These are phyloP conservation scores for Blastobotrys apis DNA, from an alignment of 1,139 yeast genomes.

Conservation along the genomic window DNA sequence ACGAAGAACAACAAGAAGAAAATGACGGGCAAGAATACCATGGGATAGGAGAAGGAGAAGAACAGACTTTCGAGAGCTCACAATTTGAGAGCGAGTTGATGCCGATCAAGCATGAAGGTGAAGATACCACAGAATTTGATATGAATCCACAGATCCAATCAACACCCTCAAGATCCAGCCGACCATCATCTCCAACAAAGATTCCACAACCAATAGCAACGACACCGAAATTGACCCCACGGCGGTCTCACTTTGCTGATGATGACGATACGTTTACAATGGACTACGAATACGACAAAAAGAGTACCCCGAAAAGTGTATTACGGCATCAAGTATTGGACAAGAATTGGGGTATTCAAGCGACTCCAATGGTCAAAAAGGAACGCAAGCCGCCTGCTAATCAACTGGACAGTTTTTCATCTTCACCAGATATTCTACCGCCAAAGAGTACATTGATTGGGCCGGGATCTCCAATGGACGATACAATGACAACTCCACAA, in stretches of 20 bases:
- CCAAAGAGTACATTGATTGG: conserved; percentile 17
- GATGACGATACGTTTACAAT: conserved; percentile 1
- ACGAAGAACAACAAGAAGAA: neutral
- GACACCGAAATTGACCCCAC: conserved; percentile 15
- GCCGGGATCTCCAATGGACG: conserved; percentile 14
- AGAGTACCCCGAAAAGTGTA: conserved; percentile 5
- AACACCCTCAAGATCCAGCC: conserved; percentile 10
- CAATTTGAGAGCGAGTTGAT: conserved; percentile 6
- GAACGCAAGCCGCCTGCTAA: neutral
- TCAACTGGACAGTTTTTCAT: conserved; percentile 12
- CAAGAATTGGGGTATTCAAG: conserved; percentile 36
- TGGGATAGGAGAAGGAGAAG: neutral
- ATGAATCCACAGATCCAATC: conserved; percentile 13
- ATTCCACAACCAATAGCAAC: conserved; percentile 14
- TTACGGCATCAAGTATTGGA: conserved; percentile 37
- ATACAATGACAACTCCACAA: conserved; percentile 10
- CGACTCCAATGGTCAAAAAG: conserved; percentile 28
- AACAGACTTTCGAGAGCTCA: neutral
- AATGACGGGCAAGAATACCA: neutral
- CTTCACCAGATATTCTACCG: conserved; percentile 22
- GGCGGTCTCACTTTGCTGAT: conserved; percentile 7
- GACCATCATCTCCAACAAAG: conserved; percentile 15
- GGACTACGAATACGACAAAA: neutral
- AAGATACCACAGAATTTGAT: conserved; percentile 1
- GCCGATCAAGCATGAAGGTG: conserved; percentile 1